phyloP scores from a whole-genome alignment of 2,329 filamentous ascomycete genomes.

The Phaeosphaeriaceae sp. region DNA sequence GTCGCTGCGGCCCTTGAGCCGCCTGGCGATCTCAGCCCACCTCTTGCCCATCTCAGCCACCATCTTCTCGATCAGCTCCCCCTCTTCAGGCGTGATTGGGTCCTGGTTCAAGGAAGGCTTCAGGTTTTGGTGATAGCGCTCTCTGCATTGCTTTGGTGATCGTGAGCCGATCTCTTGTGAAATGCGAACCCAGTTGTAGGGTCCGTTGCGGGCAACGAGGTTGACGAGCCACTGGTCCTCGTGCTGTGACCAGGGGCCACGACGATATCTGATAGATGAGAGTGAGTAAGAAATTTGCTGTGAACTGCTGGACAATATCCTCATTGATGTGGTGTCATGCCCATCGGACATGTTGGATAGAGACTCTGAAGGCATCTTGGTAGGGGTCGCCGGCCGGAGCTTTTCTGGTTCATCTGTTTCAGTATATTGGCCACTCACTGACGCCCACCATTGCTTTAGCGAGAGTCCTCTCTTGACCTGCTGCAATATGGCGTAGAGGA shows the following conservation, averaged over 20 bases:
- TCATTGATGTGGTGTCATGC: background rate
- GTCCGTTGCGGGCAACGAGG: slow-evolving; percentile 74
- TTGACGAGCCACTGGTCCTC: slow-evolving; percentile 77
- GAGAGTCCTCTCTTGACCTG: background rate
- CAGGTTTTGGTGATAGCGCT: slow-evolving; percentile 92
- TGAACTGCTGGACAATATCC: slow-evolving; percentile 1
- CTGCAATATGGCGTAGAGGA: background rate
- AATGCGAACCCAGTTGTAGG: slow-evolving; percentile 91
- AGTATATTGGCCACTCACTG: background rate
- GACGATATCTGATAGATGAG: slow-evolving; percentile 60
- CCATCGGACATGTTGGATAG: background rate
- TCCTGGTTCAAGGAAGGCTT: slow-evolving; percentile 82
- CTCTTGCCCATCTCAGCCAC: slow-evolving; percentile 82
- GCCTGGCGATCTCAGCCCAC: slow-evolving; percentile 91
- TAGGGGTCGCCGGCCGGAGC: background rate
- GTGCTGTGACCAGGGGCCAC: slow-evolving; percentile 82
- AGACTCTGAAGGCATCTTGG: background rate
- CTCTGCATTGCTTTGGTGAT: slow-evolving; percentile 92
- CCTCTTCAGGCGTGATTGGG: slow-evolving; percentile 80
- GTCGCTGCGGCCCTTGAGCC: slow-evolving; percentile 84
- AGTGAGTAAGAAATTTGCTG: background rate
- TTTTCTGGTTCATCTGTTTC: background rate
- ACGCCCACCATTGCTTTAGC: background rate
- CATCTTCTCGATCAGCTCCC: slow-evolving; percentile 76
- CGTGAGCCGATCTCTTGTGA: slow-evolving; percentile 77